Percentiles rank a stretch among this genome's conserved stretches.
Evolutionary conservation across 164 flowering plant genomes (phyloP).

Genomic region (Magnolia officinalis): DNA sequence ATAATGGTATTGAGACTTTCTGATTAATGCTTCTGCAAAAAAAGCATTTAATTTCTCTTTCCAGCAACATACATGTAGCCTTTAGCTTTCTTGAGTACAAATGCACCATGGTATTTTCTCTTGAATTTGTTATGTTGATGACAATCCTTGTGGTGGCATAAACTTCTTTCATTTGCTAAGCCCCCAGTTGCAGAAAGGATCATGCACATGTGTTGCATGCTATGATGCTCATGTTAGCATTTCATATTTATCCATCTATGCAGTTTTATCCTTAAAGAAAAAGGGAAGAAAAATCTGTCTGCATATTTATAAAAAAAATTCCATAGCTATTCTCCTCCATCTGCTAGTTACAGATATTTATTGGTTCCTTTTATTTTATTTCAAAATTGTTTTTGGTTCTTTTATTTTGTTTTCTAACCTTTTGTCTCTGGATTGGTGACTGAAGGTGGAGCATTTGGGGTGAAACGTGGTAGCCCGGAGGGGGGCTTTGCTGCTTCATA

Average conservation of each 20-base stretch:
- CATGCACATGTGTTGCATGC: not conserved
- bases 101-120: not conserved
- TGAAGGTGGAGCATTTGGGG: conserved; percentile 69
- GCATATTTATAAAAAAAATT: not conserved
- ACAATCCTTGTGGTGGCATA: not conserved
- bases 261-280: too few relatives aligned
- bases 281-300: not conserved
- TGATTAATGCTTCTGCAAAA: not conserved
- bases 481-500: conserved; percentile 47
- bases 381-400: not conserved
- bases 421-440: conserved; percentile 4
- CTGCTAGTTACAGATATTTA: not conserved
- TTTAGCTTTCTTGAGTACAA: not conserved
- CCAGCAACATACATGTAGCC: not conserved
- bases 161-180: not conserved
- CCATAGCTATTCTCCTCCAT: not conserved
- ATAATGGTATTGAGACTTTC: not conserved
- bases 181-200: not conserved
- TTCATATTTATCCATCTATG: not conserved
- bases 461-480: conserved; percentile 48
- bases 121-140: not conserved
- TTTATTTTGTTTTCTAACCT: not conserved
- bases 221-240: not conserved
- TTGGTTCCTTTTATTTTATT: too few relatives aligned
- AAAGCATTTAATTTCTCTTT: not conserved